phyloP scores from a whole-genome alignment of 2,329 filamentous ascomycete genomes.

The Sarocladium oryzae region DNA sequence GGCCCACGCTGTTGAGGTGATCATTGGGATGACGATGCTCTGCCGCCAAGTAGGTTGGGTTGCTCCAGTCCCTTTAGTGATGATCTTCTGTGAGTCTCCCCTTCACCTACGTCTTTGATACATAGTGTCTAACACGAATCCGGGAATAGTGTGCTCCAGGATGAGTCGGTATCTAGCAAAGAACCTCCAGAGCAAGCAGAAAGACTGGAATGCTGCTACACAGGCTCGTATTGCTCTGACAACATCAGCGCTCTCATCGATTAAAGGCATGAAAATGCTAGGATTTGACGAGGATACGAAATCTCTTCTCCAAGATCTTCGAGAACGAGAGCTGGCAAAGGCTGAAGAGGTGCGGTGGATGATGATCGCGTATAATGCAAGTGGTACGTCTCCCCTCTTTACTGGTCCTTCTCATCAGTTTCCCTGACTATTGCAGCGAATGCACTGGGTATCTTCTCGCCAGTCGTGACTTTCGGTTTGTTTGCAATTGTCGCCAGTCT shows the following conservation, averaged over 20 bases:
- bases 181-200: constrained; percentile 27
- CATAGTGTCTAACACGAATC: not conserved
- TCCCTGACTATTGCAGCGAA: constrained; percentile 25
- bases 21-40: constrained; percentile 32
- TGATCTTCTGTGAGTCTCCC: constrained; percentile 32
- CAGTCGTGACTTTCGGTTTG: constrained; percentile 29
- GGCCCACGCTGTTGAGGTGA: constrained; percentile 34
- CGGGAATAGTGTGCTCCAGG: constrained; percentile 30
- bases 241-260: constrained; percentile 25
- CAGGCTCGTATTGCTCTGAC: constrained; percentile 32
- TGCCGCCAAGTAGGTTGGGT: constrained; percentile 34
- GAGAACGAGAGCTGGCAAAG: constrained; percentile 23
- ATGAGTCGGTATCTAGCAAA: constrained; percentile 33
- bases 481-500: constrained; percentile 23
- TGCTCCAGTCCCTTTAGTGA: constrained; percentile 30
- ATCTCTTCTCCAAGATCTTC: constrained; percentile 18
- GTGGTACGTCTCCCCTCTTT: constrained; percentile 22
- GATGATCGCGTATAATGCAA: constrained; percentile 33
- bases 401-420: not conserved
- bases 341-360: constrained; percentile 31
- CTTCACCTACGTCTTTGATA: not conserved
- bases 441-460: constrained; percentile 34
- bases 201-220: constrained; percentile 33
- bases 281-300: constrained; percentile 20
- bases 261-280: constrained; percentile 36